Conservation (phyloP, 441 rosid species). For the Syzygium malaccense region DNA sequence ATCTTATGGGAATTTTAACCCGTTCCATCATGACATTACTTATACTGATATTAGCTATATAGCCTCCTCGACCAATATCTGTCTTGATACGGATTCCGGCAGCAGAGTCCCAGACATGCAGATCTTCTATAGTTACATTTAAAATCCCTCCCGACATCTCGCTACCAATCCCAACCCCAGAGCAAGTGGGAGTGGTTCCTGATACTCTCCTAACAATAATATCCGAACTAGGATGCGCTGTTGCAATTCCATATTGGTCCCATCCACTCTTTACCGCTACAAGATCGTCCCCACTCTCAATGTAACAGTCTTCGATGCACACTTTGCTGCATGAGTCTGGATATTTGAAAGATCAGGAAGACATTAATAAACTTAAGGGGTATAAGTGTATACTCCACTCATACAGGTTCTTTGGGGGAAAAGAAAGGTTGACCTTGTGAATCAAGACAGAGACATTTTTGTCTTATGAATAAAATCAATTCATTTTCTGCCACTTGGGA, state of each 20-base stretch:
- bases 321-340: constrained; percentile 84
- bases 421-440: background rate
- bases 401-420: background rate
- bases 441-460: background rate
- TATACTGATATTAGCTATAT: constrained; percentile 54
- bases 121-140: constrained; percentile 54
- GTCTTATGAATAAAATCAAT: background rate
- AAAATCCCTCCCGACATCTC: constrained; percentile 96
- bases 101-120: constrained; percentile 84
- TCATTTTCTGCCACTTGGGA: background rate
- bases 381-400: background rate
- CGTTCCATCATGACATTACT: constrained; percentile 53
- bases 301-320: constrained; percentile 85
- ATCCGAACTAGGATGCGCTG: constrained; percentile 83
- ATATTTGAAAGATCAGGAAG: background rate
- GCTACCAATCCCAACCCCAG: constrained; percentile 92
- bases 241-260: constrained; percentile 87
- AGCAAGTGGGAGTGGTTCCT: constrained; percentile 89
- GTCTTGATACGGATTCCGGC: constrained; percentile 89
- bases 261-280: constrained; percentile 95
- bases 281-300: constrained; percentile 95
- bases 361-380: background rate
- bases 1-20: constrained; percentile 75
- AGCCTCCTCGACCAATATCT: constrained; percentile 89
- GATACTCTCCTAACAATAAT: constrained; percentile 64